phyloP scores from a whole-genome alignment of 192 early-diverging fungal species.

The Borealophlyctis nickersoniae region DNA sequence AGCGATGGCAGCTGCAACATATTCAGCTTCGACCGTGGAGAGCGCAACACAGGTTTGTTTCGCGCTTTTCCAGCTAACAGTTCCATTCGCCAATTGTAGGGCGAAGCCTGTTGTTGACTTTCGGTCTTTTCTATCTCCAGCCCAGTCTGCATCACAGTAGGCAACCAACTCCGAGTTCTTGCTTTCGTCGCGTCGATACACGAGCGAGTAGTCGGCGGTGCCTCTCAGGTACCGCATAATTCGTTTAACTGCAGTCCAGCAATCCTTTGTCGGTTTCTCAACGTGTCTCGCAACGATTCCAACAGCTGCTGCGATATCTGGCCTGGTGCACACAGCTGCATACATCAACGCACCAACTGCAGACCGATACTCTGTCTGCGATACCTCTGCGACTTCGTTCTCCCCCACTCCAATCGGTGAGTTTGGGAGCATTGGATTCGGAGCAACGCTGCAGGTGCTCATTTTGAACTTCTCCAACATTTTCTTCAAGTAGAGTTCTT shows the following conservation, averaged over 20 bases:
- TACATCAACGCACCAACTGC: constrained; percentile 28
- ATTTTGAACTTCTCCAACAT: neutral
- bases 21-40: constrained; percentile 32
- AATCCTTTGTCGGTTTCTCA: neutral
- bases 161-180: neutral
- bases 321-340: constrained; percentile 14
- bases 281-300: neutral
- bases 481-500: neutral
- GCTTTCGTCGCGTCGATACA: no score
- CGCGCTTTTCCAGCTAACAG: constrained; percentile 19
- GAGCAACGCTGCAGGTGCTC: no score
- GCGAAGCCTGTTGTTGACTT: constrained; percentile 36
- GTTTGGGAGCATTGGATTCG: no score
- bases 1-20: constrained; percentile 7
- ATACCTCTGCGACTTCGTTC: no score
- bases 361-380: no score
- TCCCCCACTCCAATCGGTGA: no score
- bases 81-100: constrained; percentile 14
- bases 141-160: constrained; percentile 45
- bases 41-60: constrained; percentile 16
- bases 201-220: constrained; percentile 13
- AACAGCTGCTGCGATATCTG: constrained; percentile 27
- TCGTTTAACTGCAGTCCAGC: neutral
- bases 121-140: constrained; percentile 22
- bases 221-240: constrained; percentile 33